Evolutionary conservation across 306 rosid species (phyloP).

Genomic region (Vicia faba): DNA sequence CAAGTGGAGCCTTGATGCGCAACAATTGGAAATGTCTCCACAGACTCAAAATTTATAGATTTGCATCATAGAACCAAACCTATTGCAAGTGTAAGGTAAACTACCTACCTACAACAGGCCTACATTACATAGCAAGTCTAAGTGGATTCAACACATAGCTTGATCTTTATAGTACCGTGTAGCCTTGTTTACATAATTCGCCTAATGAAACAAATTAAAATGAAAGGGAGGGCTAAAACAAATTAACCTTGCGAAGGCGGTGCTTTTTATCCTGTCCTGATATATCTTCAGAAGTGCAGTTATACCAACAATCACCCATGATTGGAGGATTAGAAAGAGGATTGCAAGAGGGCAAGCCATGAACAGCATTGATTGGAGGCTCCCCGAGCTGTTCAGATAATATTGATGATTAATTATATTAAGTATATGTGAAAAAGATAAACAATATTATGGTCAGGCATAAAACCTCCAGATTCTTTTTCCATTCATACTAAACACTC

Average conservation of each 20-base stretch:
- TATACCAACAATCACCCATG: conserved; percentile 94
- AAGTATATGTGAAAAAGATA: conserved; percentile 32
- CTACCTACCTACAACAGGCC: conserved; percentile 10
- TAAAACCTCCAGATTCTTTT: conserved; percentile 12
- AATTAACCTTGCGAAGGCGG: conserved; percentile 82
- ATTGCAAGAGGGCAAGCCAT: conserved; percentile 73
- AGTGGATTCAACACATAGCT: conserved; percentile 1
- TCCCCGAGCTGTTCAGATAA: conserved; percentile 81
- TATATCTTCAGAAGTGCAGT: conserved; percentile 86
- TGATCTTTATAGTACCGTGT: conserved; percentile 1
- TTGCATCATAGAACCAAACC: conserved; percentile 6
- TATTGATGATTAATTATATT: conserved; percentile 13
- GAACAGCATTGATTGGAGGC: conserved; percentile 62
- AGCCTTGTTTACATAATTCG: not conserved
- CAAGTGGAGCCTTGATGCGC: conserved; percentile 3
- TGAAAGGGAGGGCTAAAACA: not conserved
- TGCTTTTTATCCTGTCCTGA: conserved; percentile 82
- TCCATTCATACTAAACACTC: conserved; percentile 34
- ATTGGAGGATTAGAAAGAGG: conserved; percentile 81
- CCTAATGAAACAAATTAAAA: conserved; percentile 29
- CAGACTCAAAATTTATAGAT: conserved; percentile 1
- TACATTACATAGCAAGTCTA: not conserved
- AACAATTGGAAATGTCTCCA: not conserved
- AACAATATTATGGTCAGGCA: conserved; percentile 23
- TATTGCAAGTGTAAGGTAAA: conserved; percentile 16